phyloP scores from a whole-genome alignment of 2,329 filamentous ascomycete genomes.

The Zasmidium cellare region DNA sequence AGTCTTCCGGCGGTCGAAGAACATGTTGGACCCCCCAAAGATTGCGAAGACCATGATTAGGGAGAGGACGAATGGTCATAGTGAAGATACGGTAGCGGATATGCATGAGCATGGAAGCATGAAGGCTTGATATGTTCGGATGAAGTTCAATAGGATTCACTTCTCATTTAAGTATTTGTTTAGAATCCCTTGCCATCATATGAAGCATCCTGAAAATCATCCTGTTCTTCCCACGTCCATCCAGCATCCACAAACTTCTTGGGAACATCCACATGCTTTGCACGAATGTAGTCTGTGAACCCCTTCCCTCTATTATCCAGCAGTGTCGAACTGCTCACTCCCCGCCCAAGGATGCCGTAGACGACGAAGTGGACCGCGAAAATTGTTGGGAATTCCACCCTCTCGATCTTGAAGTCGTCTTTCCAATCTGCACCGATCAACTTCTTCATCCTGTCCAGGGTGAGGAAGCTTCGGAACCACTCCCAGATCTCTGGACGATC shows the following conservation, averaged over 20 bases:
- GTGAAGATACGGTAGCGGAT: no score
- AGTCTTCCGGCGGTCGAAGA: conserved; percentile 18
- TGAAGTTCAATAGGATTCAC: no score
- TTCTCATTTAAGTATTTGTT: no score
- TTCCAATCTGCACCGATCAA: conserved; percentile 26
- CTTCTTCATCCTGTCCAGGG: conserved; percentile 15
- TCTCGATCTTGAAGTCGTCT: conserved; percentile 29
- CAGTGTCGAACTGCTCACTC: conserved; percentile 13
- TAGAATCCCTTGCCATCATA: not conserved
- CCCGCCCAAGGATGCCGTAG: conserved; percentile 15
- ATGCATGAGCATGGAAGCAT: no score
- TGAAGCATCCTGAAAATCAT: not conserved
- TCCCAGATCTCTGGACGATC: conserved; percentile 18
- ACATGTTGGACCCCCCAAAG: conserved; percentile 2
- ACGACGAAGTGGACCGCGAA: conserved; percentile 39
- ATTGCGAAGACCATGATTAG: no score
- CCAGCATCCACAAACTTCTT: not conserved
- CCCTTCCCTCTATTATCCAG: conserved; percentile 18
- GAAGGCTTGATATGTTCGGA: no score
- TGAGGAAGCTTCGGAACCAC: conserved; percentile 25
- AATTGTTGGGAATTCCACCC: conserved; percentile 38
- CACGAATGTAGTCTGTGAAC: conserved; percentile 12
- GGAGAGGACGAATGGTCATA: no score
- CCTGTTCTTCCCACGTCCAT: not conserved
- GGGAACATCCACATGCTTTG: conserved; percentile 1